Evolutionary conservation across 2,329 filamentous ascomycete genomes (phyloP).

Genomic region (Penicillium sp.): DNA sequence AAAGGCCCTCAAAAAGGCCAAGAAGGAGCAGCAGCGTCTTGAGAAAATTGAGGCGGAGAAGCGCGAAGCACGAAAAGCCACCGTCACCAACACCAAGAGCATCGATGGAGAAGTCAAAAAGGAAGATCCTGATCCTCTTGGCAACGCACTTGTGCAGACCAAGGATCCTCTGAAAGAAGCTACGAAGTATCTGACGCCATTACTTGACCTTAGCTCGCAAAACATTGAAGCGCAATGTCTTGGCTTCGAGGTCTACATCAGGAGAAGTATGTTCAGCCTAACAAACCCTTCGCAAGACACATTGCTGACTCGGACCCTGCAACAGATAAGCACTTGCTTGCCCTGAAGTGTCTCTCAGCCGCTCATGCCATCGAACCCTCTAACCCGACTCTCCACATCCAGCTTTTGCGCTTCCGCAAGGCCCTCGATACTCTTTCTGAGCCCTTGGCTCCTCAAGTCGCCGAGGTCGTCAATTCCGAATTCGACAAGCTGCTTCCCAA

Average conservation of each 20-base stretch:
- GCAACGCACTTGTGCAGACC: conserved; percentile 72
- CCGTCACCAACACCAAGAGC: conserved; percentile 55
- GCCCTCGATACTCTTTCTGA: conserved; percentile 52
- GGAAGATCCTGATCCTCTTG: conserved; percentile 82
- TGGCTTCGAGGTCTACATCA: conserved; percentile 84
- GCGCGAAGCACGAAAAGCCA: conserved; percentile 75
- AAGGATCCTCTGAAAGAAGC: conserved; percentile 77
- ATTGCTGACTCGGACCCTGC: conserved; percentile 22
- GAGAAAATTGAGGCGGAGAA: conserved; percentile 77
- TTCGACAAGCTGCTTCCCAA: conserved; percentile 58
- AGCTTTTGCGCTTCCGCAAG: conserved; percentile 63
- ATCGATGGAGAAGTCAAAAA: conserved; percentile 62
- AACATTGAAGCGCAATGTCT: conserved; percentile 74
- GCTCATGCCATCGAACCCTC: conserved; percentile 62
- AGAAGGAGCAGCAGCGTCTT: conserved; percentile 67
- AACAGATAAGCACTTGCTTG: conserved; percentile 77
- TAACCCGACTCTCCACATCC: conserved; percentile 70
- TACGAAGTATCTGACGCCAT: conserved; percentile 74
- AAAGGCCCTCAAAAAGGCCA: conserved; percentile 85
- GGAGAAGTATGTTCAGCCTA: conserved; percentile 59
- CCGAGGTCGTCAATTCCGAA: conserved; percentile 63
- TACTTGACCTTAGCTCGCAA: conserved; percentile 76
- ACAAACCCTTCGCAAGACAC: neutral
- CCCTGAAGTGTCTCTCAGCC: conserved; percentile 75
- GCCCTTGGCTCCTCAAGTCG: conserved; percentile 59